These are phyloP conservation scores for Pseudopediastrum boryanum DNA, from an alignment of 139 green algal species.

Conservation along the genomic window DNA sequence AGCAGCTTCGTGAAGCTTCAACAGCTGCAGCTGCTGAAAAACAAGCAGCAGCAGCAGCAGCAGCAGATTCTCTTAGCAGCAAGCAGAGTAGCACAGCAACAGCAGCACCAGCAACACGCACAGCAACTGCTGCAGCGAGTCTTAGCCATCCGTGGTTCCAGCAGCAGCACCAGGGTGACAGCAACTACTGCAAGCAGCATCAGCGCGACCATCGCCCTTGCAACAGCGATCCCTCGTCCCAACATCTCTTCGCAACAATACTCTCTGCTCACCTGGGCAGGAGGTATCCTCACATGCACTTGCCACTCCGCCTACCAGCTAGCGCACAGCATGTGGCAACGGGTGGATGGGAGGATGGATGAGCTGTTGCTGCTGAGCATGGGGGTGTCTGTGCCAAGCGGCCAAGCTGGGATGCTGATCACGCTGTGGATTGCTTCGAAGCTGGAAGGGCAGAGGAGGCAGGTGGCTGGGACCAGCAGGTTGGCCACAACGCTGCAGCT, in stretches of 20 bases:
- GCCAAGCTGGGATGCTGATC: conserved; percentile 23
- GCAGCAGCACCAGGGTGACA: neutral
- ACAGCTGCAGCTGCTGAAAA: neutral
- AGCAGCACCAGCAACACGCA: conserved; percentile 6
- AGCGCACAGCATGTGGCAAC: neutral
- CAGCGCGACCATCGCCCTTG: neutral
- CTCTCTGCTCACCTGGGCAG: conserved; percentile 20
- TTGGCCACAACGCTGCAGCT: conserved; percentile 16
- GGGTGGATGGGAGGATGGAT: neutral
- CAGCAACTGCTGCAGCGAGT: neutral
- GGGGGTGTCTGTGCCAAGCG: neutral
- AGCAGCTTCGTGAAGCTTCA: neutral
- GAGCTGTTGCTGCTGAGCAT: conserved; percentile 34
- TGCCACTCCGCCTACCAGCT: conserved; percentile 12
- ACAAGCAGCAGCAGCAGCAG: neutral
- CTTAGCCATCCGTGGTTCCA: neutral
- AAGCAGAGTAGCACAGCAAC: neutral
- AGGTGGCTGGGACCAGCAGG: conserved; percentile 25
- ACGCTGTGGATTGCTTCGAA: conserved; percentile 29
- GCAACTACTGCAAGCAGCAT: conserved; percentile 15
- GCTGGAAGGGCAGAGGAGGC: conserved; percentile 19
- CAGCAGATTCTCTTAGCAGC: conserved; percentile 4
- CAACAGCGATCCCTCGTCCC: conserved; percentile 8
- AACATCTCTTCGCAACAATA: neutral
- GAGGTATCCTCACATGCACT: conserved; percentile 13